Evolutionary conservation across 345 rosid species (phyloP).

Genomic region (Draba incana): DNA sequence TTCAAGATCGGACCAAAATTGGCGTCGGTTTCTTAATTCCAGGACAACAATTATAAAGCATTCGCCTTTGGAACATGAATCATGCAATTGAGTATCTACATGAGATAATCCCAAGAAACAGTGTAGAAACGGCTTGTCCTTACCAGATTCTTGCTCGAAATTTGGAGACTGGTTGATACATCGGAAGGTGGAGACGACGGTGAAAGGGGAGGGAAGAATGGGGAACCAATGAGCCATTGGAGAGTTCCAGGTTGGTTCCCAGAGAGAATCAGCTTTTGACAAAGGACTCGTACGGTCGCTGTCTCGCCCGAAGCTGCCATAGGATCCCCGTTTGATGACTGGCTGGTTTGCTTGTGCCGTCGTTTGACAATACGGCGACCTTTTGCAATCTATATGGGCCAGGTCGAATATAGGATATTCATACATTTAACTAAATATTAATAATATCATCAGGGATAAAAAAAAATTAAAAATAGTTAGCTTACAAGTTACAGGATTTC

Average conservation of each 20-base stretch:
- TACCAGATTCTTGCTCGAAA: constrained; percentile 75
- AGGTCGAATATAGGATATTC: neutral
- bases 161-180: constrained; percentile 69
- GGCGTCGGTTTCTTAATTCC: constrained; percentile 1
- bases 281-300: constrained; percentile 53
- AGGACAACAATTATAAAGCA: neutral
- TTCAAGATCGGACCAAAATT: neutral
- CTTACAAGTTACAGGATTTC: no score
- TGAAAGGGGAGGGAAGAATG: constrained; percentile 71
- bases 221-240: constrained; percentile 92
- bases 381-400: constrained; percentile 9
- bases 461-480: no score
- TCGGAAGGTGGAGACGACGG: constrained; percentile 74
- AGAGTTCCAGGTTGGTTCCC: constrained; percentile 52
- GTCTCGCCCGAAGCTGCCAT: constrained; percentile 49
- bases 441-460: no score
- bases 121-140: neutral
- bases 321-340: constrained; percentile 33
- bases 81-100: constrained; percentile 10
- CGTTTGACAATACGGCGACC: constrained; percentile 22
- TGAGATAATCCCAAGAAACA: neutral
- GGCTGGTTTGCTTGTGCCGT: neutral
- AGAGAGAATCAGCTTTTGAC: constrained; percentile 52
- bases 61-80: constrained; percentile 2
- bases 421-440: no score